Evolutionary conservation across 2,329 filamentous ascomycete genomes (phyloP).

Genomic region (Annulohypoxylon truncatum): DNA sequence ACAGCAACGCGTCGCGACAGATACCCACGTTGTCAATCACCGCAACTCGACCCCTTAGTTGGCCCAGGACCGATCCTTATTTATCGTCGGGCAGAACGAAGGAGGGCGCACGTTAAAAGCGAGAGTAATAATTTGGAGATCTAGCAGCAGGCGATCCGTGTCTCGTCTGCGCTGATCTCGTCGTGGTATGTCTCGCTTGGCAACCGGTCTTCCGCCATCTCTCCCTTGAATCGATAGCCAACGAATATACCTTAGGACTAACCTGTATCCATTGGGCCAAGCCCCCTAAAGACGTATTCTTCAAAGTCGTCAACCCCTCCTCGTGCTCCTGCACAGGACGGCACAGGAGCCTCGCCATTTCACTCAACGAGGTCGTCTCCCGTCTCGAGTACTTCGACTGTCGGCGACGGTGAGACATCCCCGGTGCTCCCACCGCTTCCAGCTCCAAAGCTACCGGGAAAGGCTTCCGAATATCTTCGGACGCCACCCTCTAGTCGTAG

Average conservation of each 20-base stretch:
- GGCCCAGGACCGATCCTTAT: slow-evolving; percentile 27
- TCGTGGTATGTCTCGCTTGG: slow-evolving; percentile 38
- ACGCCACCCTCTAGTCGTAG: slow-evolving; percentile 53
- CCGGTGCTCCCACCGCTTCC: slow-evolving; percentile 69
- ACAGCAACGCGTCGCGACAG: slow-evolving; percentile 39
- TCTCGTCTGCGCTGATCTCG: slow-evolving; percentile 73
- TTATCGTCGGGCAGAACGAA: slow-evolving; percentile 17
- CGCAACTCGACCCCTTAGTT: slow-evolving; percentile 35
- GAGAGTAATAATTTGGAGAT: slow-evolving; percentile 54
- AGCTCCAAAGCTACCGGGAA: slow-evolving; percentile 67
- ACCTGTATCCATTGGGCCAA: slow-evolving; percentile 44
- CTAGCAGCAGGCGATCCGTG: slow-evolving; percentile 69
- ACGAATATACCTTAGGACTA: slow-evolving; percentile 22
- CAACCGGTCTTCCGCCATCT: slow-evolving; percentile 13
- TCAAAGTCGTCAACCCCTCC: slow-evolving; percentile 64
- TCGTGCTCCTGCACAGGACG: slow-evolving; percentile 72
- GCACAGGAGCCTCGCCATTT: slow-evolving; percentile 55
- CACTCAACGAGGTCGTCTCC: slow-evolving; percentile 65
- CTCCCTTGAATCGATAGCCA: slow-evolving; percentile 22
- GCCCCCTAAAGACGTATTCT: slow-evolving; percentile 67
- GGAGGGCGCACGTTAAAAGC: slow-evolving; percentile 33
- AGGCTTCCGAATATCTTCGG: slow-evolving; percentile 65
- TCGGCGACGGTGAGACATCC: slow-evolving; percentile 63
- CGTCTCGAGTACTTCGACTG: slow-evolving; percentile 71
- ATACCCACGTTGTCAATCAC: slow-evolving; percentile 28